Conservation (phyloP, 805 yeast species). For the Candida palmyrensis region DNA sequence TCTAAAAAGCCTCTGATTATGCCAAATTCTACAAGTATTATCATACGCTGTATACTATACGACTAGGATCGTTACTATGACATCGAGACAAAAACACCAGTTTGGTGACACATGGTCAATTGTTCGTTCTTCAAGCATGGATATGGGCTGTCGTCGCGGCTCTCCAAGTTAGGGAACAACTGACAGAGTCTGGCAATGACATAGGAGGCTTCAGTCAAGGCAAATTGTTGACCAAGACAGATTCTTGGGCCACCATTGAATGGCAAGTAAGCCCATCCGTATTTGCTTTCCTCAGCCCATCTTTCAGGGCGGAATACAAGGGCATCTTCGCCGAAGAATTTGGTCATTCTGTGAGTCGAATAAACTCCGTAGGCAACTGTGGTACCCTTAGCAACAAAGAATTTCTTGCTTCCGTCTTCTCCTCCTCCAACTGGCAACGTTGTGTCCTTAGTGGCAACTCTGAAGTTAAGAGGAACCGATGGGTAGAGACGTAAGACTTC, state of each 20-base stretch:
- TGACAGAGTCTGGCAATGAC: conserved; percentile 31
- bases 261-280: conserved; percentile 47
- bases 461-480: conserved; percentile 28
- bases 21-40: neutral
- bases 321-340: conserved; percentile 42
- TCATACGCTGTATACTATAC: too few relatives aligned
- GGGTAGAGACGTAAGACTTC: conserved; percentile 32
- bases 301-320: conserved; percentile 43
- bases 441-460: conserved; percentile 25
- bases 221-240: conserved; percentile 53
- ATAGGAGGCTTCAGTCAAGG: conserved; percentile 48
- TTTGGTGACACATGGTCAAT: conserved; percentile 22
- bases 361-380: conserved; percentile 34
- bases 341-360: conserved; percentile 37
- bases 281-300: conserved; percentile 35
- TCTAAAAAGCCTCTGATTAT: neutral
- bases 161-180: conserved; percentile 17
- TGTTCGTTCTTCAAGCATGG: conserved; percentile 27
- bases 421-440: conserved; percentile 34
- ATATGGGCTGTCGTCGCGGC: conserved; percentile 15
- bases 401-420: conserved; percentile 29
- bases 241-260: conserved; percentile 55
- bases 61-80: too few relatives aligned
- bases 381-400: conserved; percentile 40
- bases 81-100: conserved; percentile 15